Evolutionary conservation across 2,329 filamentous ascomycete genomes (phyloP), one percentile per base, ranked within the genome.

Genomic region (Fusarium phyllophilum): DNA sequence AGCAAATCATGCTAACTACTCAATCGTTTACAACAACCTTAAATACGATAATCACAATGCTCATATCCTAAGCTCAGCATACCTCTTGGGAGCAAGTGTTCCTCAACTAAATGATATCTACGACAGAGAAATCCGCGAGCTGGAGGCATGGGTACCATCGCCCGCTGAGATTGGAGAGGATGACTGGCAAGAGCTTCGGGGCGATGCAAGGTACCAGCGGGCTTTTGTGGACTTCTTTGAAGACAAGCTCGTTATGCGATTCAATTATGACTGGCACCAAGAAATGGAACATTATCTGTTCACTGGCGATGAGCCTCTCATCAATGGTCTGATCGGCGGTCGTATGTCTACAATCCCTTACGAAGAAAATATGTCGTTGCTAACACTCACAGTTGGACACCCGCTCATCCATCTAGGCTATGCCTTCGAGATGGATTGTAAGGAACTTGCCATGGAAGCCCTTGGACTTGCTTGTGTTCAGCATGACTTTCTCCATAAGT

Each of bases 151-250:
- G 96, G 82, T 85, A 61, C 91, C 95, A 75, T 94, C 95, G 4
- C 96, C 96, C 0, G 90, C 91, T 9, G 96, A 99, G 83, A 89
- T 99, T 58, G 90, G 91, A 24, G 88, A 91, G 71, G 88, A 92
- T 64, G 96, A 99, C 81, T 99, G 96, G 96, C 88, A 91, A 72
- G 92, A 96, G 65, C 96, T 91, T 77, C 82, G 98, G 38, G 95
- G 96, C 29, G 90, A 94, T 80, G 88, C 88, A 77, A 90, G 86
- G 71, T 98, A 97, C 79, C 94, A 99, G 82, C 89, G 96, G 68
- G 96, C 95, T 2, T 99, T 92, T 79, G 86, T 99, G 63, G 95
- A 99, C 81, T 98, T 96, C 81, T 98, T 97, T 79, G 96, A 99
- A 81, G 96, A 99, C 81, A 91, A 94, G 78, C 86, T 98, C 36